phyloP scores from a whole-genome alignment of 768 basidiomycete species.

The Phlebiopsis flavidoalba region DNA sequence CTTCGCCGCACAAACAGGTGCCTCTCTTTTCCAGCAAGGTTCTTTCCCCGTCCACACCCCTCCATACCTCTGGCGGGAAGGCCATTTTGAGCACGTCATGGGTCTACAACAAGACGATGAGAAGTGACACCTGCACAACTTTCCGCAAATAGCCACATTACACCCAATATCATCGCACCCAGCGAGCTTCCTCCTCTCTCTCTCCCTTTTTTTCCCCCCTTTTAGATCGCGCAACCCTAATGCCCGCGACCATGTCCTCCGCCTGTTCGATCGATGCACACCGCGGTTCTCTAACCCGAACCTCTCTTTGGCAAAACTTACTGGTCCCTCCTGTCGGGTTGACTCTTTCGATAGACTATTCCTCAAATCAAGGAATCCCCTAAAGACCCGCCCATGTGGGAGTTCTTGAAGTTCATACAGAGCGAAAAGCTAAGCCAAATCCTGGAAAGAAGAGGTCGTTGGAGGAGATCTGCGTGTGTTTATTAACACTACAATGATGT shows the following conservation, averaged over 20 bases:
- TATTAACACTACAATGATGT: neutral
- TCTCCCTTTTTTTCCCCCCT: too few species aligned
- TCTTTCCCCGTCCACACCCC: slow-evolving; percentile 53
- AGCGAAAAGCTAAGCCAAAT: slow-evolving; percentile 22
- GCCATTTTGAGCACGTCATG: slow-evolving; percentile 34
- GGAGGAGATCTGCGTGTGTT: neutral
- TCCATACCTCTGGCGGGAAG: slow-evolving; percentile 36
- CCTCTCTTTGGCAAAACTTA: slow-evolving; percentile 20
- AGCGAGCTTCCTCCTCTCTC: too few species aligned
- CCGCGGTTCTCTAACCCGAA: slow-evolving; percentile 12
- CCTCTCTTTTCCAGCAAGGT: slow-evolving; percentile 83
- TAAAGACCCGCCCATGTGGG: slow-evolving; percentile 8
- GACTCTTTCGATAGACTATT: neutral
- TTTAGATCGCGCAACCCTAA: too few species aligned
- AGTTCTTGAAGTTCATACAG: slow-evolving; percentile 16
- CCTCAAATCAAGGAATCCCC: slow-evolving; percentile 1
- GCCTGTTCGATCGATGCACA: neutral
- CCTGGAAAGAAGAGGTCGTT: slow-evolving; percentile 12
- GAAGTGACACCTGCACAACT: slow-evolving; percentile 39
- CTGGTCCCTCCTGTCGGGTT: slow-evolving; percentile 4
- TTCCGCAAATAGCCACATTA: slow-evolving; percentile 37
- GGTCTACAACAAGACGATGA: slow-evolving; percentile 88
- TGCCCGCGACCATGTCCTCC: too few species aligned
- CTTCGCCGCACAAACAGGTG: slow-evolving; percentile 85
- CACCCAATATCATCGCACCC: slow-evolving; percentile 67